These are phyloP conservation scores for Coemansia umbellata DNA, from an alignment of 192 early-diverging fungal genomes.

Conservation along the genomic window DNA sequence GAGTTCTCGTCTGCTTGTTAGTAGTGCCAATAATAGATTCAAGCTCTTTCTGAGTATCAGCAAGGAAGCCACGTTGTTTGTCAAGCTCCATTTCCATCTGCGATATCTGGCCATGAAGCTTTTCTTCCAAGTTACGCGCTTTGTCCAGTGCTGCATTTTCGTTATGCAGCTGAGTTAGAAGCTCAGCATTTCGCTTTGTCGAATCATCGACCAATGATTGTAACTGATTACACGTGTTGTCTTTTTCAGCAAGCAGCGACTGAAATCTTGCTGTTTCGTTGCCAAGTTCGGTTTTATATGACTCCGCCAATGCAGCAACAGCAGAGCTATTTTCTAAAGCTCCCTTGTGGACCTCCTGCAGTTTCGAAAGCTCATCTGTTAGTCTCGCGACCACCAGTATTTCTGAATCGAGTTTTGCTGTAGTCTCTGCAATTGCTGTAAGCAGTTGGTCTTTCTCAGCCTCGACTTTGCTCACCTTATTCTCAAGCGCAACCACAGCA, in stretches of 20 bases:
- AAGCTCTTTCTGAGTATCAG: not conserved
- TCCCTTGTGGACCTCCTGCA: not conserved
- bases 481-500: not conserved
- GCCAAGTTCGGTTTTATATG: not conserved
- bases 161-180: not conserved
- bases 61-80: not conserved
- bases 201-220: not conserved
- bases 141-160: not conserved
- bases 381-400: not conserved
- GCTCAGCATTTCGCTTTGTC: not conserved
- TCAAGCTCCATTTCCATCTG: not conserved
- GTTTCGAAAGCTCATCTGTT: not conserved
- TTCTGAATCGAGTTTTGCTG: not conserved
- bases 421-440: not conserved
- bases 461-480: not conserved
- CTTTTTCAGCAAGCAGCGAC: not conserved
- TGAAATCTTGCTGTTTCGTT: not conserved
- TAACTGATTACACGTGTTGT: not conserved
- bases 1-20: not conserved
- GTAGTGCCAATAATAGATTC: not conserved
- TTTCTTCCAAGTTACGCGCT: not conserved
- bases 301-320: not conserved
- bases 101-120: not conserved
- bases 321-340: not conserved
- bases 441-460: slow-evolving; percentile 1